These are phyloP conservation scores for Crepidotus variabilis DNA, from an alignment of 768 basidiomycete species.

Conservation along the genomic window DNA sequence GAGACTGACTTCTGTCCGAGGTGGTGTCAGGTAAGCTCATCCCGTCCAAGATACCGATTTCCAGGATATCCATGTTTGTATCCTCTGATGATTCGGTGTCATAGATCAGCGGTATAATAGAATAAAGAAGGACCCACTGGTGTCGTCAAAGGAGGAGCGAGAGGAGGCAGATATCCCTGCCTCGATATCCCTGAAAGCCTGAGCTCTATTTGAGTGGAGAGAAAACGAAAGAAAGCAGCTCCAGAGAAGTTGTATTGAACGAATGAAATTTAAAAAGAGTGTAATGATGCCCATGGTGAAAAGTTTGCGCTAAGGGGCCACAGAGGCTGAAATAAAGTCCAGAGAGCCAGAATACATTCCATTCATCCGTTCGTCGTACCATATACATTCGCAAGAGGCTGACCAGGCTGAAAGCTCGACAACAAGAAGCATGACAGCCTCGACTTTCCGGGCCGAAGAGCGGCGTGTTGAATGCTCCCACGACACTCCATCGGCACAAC, in stretches of 20 bases:
- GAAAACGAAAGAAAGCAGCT: neutral
- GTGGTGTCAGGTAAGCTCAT: neutral
- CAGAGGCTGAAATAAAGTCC: too few relatives aligned
- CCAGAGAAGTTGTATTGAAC: neutral
- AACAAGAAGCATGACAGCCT: neutral
- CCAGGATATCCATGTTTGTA: neutral
- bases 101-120: too few relatives aligned
- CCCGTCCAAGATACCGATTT: neutral
- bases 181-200: neutral
- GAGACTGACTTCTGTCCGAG: neutral
- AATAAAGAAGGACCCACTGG: neutral
- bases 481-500: neutral
- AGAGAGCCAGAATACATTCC: too few relatives aligned
- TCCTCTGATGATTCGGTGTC: neutral
- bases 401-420: neutral
- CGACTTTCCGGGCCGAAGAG: neutral
- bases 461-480: neutral
- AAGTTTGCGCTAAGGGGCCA: neutral
- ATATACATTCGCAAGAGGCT: neutral
- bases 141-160: neutral
- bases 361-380: neutral
- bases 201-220: neutral
- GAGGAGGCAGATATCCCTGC: neutral
- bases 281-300: constrained; percentile 2
- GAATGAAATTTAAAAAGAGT: constrained; percentile 4